phyloP scores from a whole-genome alignment of 2,329 filamentous ascomycete species.

The Chalaropsis thielavioides region DNA sequence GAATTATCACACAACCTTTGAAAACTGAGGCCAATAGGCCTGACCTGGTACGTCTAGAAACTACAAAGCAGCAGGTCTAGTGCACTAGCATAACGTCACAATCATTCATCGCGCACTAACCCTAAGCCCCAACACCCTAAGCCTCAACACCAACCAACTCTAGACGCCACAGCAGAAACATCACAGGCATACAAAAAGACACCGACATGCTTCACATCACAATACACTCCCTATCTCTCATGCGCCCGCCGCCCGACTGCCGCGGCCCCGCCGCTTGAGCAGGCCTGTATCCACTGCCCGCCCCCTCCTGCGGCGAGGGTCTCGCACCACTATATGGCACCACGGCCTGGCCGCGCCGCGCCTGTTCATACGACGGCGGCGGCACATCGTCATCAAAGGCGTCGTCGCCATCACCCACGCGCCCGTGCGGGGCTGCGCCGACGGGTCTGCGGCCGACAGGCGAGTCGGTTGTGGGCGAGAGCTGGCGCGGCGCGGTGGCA shows the following conservation, averaged over 20 bases:
- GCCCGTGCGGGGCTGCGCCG: neutral
- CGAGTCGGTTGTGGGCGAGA: neutral
- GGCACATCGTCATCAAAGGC: neutral
- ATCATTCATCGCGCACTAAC: too few species aligned
- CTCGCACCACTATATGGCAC: neutral
- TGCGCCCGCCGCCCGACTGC: neutral
- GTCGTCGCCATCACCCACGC: neutral
- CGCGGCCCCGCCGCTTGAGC: neutral
- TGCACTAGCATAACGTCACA: too few species aligned
- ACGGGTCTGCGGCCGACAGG: neutral
- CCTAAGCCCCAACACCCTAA: neutral
- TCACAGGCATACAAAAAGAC: neutral
- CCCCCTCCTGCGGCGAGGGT: neutral
- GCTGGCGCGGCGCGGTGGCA: neutral
- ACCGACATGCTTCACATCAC: constrained; percentile 1
- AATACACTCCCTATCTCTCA: constrained; percentile 7
- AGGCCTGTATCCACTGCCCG: neutral
- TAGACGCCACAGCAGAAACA: neutral
- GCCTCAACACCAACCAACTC: neutral
- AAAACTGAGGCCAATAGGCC: too few species aligned
- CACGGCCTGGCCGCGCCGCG: neutral
- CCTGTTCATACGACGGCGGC: constrained; percentile 11
- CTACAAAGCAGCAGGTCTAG: too few species aligned
- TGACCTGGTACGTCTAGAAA: too few species aligned
- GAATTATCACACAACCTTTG: too few species aligned